Evolutionary conservation across 1,139 yeast species (phyloP), one percentile per base, ranked within the genome.

Genomic region (Nadsonia commutata): DNA sequence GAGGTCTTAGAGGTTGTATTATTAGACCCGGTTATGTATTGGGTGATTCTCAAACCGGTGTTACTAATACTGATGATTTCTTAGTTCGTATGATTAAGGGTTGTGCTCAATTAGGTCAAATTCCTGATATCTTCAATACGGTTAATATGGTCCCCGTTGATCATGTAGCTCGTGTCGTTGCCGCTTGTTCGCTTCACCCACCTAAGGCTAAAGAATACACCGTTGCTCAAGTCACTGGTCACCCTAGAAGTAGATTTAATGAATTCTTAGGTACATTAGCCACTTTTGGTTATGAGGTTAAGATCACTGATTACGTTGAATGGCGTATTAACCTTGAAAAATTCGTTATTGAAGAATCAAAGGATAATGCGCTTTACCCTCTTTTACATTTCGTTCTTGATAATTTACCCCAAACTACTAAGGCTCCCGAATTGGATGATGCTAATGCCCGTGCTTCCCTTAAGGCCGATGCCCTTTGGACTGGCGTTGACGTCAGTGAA

Each of bases 111-210:
- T 65, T 90, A 48, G 95, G 95, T 2, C 67, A 70, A 39, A 80
- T 74, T 55, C 98, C 99, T 19, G 83, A 82, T 56, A 86, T 90
- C 50, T 64, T 75, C 54, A 90, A 90, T 66, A 74, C 79, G 41
- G 95, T 88, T 40, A 93, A 93, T 61, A 86, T 88, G 85, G 96
- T 86, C 19, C 98, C 98, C 2, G 98, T 90, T 33, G 97, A 90
- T 55, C 98, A 90, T 56, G 98, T 90, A 51, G 97, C 98, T 1
- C 74, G 94, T 45, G 84, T 86, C 20, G 85, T 80, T 31, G 83
- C 80, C 43, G 86, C 97, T 1, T 67, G 93, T 27, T 80, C 95
- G 0, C 70, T 90, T 51, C 75, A 76, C 52, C 94, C 95, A 31
- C 85, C 93, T 33, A 47, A 55, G 4, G 58, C 59, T 17, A 49